Percentiles rank a stretch among this genome's conserved stretches.
phyloP scores from a whole-genome alignment of 768 basidiomycete genomes.

The Boletus edulis region DNA sequence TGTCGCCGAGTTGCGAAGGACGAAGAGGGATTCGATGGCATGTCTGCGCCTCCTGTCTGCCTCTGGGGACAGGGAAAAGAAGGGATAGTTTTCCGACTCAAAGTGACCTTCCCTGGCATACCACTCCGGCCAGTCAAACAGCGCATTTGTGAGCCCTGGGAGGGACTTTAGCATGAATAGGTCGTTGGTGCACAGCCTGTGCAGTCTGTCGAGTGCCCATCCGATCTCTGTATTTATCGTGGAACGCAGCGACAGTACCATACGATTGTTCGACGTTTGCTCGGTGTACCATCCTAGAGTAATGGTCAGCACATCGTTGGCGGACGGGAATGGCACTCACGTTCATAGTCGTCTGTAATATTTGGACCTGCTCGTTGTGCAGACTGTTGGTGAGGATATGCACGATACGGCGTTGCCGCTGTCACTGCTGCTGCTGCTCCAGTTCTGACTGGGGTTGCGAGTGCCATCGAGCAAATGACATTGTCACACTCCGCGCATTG shows the following conservation, averaged over 20 bases:
- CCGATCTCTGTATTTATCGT: conserved; percentile 78
- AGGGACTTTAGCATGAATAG: conserved; percentile 68
- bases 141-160: conserved; percentile 76
- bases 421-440: conserved; percentile 13
- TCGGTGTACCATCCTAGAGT: conserved; percentile 84
- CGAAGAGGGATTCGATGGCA: conserved; percentile 81
- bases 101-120: conserved; percentile 65
- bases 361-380: conserved; percentile 35
- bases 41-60: conserved; percentile 59
- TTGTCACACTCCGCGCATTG: conserved; percentile 15
- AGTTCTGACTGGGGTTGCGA: conserved; percentile 31
- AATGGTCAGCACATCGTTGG: conserved; percentile 5
- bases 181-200: conserved; percentile 77
- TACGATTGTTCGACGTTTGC: conserved; percentile 72
- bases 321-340: conserved; percentile 38
- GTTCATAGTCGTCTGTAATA: conserved; percentile 74
- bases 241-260: conserved; percentile 87
- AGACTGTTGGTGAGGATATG: conserved; percentile 22
- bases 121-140: conserved; percentile 89
- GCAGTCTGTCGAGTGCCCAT: conserved; percentile 88
- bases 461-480: conserved; percentile 21
- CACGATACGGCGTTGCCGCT: conserved; percentile 22
- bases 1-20: conserved; percentile 83
- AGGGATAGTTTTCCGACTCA: conserved; percentile 37
- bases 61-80: conserved; percentile 58